Evolutionary conservation across 1,284 basidiomycete genomes (phyloP).

Genomic region (Pseudozyma sp.): DNA sequence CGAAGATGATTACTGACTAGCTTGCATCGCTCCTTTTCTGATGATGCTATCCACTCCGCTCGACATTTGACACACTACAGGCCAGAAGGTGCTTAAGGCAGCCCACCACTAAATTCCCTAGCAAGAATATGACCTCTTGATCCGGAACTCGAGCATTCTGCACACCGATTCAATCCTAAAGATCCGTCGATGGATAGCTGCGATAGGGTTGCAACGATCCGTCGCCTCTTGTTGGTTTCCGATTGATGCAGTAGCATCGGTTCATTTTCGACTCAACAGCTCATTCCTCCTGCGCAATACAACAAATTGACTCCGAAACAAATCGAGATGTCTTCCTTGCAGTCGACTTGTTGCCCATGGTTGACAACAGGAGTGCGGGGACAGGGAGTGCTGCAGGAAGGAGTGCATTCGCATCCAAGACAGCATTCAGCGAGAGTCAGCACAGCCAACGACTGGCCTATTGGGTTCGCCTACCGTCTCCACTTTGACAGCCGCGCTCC

Average conservation of each 20-base stretch:
- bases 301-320: slow-evolving; percentile 20
- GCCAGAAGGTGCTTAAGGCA: slow-evolving; percentile 55
- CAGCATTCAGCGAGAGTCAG: no score
- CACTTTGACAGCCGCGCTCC: no score
- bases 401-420: no score
- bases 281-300: slow-evolving; percentile 17
- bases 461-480: no score
- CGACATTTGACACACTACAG: slow-evolving; percentile 13
- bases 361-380: neutral
- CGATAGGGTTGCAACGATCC: no score
- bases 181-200: neutral
- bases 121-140: neutral
- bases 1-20: neutral
- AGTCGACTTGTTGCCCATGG: neutral
- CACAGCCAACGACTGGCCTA: no score
- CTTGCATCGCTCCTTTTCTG: neutral
- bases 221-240: neutral
- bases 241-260: neutral
- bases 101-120: slow-evolving; percentile 46
- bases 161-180: neutral
- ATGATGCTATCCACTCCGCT: neutral
- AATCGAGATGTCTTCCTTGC: neutral
- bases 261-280: neutral
- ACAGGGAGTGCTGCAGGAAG: no score
- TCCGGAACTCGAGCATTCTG: neutral